A percentile compares a stretch with the other conserved stretches of the same genome.
Evolutionary conservation across 768 basidiomycete genomes (phyloP).

Genomic region (Trametes cingulata): DNA sequence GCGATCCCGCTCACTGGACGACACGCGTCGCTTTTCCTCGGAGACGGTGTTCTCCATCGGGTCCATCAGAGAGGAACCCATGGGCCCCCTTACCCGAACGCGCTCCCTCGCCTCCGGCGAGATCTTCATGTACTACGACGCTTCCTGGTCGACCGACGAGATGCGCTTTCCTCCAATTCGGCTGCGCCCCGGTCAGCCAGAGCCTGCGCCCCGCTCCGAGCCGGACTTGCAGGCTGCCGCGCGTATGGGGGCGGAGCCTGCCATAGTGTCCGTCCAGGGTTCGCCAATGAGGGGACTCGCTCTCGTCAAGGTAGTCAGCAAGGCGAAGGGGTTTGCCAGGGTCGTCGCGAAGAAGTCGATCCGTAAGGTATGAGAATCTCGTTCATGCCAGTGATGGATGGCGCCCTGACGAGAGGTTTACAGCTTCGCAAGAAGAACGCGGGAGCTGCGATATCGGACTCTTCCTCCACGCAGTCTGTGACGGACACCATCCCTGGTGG

Average conservation of each 20-base stretch:
- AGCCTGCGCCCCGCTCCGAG: background rate
- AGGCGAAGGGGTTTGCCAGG: constrained; percentile 14
- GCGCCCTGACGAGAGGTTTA: background rate
- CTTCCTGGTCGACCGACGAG: background rate
- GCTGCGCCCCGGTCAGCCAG: background rate
- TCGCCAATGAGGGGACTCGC: background rate
- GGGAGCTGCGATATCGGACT: background rate
- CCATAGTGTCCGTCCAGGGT: background rate
- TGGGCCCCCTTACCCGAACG: background rate
- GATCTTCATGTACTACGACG: constrained; percentile 5
- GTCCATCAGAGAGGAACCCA: background rate
- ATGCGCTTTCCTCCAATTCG: background rate
- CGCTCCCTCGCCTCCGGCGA: background rate
- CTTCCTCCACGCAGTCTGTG: background rate
- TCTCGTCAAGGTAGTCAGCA: constrained; percentile 4
- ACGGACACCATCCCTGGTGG: background rate
- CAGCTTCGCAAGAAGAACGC: background rate
- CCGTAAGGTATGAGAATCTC: background rate
- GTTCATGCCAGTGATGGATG: background rate
- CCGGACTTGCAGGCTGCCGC: background rate
- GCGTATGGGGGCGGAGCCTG: background rate
- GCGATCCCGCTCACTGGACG: background rate
- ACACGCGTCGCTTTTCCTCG: background rate
- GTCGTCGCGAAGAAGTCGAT: background rate
- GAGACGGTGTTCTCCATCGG: background rate